These are phyloP conservation scores for Didymella pomorum DNA, from an alignment of 2,329 filamentous ascomycete genomes.

Conservation along the genomic window DNA sequence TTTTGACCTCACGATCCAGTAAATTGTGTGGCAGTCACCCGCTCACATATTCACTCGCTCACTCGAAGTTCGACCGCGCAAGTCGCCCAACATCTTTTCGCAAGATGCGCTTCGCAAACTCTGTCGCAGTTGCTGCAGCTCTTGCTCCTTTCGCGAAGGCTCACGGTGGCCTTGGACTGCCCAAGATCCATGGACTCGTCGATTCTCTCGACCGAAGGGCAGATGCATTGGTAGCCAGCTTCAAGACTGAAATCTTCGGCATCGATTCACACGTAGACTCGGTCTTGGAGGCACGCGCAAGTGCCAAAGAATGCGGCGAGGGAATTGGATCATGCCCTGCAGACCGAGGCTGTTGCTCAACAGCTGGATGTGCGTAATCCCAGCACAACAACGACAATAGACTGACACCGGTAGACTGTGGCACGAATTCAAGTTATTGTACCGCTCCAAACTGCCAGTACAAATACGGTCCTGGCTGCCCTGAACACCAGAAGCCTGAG, in stretches of 20 bases:
- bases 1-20: not conserved
- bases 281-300: constrained; percentile 24
- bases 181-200: constrained; percentile 32
- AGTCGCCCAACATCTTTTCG: not conserved
- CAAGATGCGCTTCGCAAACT: constrained; percentile 6
- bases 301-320: constrained; percentile 31
- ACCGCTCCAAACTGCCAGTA: constrained; percentile 66
- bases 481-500: constrained; percentile 62
- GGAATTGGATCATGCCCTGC: constrained; percentile 32
- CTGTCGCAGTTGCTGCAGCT: constrained; percentile 3
- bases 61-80: not conserved
- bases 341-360: constrained; percentile 34
- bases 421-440: constrained; percentile 62
- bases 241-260: constrained; percentile 12
- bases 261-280: not conserved
- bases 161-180: constrained; percentile 28
- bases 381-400: not conserved
- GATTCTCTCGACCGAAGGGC: constrained; percentile 31
- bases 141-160: constrained; percentile 24
- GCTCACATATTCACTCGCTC: constrained; percentile 9
- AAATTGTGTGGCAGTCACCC: not conserved
- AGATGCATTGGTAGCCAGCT: constrained; percentile 25
- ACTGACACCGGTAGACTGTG: constrained; percentile 53
- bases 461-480: constrained; percentile 65
- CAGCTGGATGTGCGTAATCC: constrained; percentile 25